These are phyloP conservation scores for Sparassis latifolia DNA, from an alignment of 1,284 basidiomycete genomes.

Conservation along the genomic window DNA sequence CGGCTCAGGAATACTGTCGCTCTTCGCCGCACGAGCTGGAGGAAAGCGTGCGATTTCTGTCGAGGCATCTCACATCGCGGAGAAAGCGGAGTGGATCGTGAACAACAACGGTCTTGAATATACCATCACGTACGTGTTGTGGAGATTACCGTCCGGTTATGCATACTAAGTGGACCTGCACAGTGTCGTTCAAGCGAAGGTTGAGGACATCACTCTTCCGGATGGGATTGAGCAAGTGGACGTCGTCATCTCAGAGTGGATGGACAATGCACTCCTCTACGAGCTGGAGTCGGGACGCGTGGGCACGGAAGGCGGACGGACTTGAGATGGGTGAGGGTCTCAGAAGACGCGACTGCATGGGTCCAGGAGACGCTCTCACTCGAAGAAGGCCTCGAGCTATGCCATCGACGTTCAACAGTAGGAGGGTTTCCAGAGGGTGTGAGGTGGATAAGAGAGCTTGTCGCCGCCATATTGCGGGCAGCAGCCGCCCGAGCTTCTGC, in stretches of 20 bases:
- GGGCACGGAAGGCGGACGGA: too few species aligned
- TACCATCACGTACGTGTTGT: constrained; percentile 60
- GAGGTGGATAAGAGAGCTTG: too few species aligned
- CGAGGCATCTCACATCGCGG: constrained; percentile 85
- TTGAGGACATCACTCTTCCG: constrained; percentile 78
- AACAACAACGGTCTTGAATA: constrained; percentile 73
- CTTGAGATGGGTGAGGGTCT: too few species aligned
- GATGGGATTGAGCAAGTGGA: constrained; percentile 76
- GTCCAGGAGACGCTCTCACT: too few species aligned
- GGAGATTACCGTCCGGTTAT: neutral
- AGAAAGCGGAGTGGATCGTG: constrained; percentile 79
- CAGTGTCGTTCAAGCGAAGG: constrained; percentile 80
- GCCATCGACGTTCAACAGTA: too few species aligned
- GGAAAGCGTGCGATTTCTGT: constrained; percentile 92
- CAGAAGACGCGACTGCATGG: too few species aligned
- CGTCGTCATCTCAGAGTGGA: constrained; percentile 96
- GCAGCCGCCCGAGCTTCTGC: too few species aligned
- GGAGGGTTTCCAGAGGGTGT: too few species aligned
- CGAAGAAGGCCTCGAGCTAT: too few species aligned
- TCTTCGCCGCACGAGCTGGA: constrained; percentile 89
- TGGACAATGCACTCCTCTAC: constrained; percentile 91
- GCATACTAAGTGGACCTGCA: neutral
- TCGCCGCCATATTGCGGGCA: too few species aligned
- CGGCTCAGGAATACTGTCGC: constrained; percentile 88
- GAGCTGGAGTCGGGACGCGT: constrained; percentile 35